Evolutionary conservation across 257 asterid genomes (phyloP).

Genomic region (Solanum chiquidenum): DNA sequence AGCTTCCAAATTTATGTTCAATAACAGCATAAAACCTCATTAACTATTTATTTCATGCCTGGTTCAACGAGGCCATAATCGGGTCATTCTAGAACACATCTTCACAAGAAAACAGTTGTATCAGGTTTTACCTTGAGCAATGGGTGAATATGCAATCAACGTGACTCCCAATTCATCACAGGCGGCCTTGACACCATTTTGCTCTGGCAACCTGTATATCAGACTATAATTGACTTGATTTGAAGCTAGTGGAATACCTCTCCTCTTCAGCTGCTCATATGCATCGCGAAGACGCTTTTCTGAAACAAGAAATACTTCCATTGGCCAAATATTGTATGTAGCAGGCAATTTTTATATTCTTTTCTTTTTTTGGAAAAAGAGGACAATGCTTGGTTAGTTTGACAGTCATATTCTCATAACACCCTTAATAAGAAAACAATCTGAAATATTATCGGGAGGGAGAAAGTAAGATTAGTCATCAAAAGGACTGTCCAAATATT

Average conservation of each 20-base stretch:
- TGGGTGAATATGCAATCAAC: conserved; percentile 81
- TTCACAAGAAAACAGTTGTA: background rate
- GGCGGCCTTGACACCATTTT: conserved; percentile 82
- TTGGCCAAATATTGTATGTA: background rate
- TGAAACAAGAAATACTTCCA: conserved; percentile 15
- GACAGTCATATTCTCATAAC: background rate
- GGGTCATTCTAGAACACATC: background rate
- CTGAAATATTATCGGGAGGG: background rate
- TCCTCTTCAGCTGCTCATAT: conserved; percentile 56
- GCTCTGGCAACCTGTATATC: conserved; percentile 74
- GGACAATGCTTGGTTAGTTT: background rate
- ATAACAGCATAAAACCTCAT: background rate
- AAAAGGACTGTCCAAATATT: background rate
- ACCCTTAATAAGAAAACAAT: background rate
- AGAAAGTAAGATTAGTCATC: background rate
- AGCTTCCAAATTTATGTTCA: background rate
- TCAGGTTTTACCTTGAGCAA: conserved; percentile 68
- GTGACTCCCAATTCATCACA: conserved; percentile 88
- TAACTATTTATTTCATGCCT: background rate
- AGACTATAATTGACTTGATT: conserved; percentile 96
- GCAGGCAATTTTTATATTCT: background rate
- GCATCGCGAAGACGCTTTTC: conserved; percentile 84
- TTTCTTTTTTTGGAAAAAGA: background rate
- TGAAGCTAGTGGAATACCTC: conserved; percentile 88
- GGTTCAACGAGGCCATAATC: background rate